Percentiles rank a stretch among this genome's conserved stretches.
phyloP scores from a whole-genome alignment of 805 yeast genomes.

The Cyberlindnera mrakii region DNA sequence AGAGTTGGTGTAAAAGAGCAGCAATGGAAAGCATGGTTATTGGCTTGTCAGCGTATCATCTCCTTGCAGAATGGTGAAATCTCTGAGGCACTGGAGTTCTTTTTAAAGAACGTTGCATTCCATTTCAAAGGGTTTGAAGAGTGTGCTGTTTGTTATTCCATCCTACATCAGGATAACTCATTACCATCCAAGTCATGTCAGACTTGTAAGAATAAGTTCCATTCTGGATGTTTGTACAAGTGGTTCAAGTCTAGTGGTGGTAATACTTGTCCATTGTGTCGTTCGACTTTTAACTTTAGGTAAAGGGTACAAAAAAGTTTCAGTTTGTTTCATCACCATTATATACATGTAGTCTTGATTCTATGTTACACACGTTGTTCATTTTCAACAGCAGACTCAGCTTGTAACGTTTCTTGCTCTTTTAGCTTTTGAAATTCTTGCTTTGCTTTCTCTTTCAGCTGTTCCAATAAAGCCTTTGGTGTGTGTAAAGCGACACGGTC shows the following conservation, averaged over 20 bases:
- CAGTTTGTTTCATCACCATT: too few species aligned
- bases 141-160: slow-evolving; percentile 94
- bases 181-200: slow-evolving; percentile 84
- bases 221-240: slow-evolving; percentile 89
- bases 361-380: slow-evolving; percentile 5
- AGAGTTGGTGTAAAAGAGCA: slow-evolving; percentile 86
- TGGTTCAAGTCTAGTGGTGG: slow-evolving; percentile 96
- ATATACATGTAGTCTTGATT: too few species aligned
- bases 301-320: slow-evolving; percentile 1
- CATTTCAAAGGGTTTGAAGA: slow-evolving; percentile 94
- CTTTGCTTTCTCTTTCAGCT: slow-evolving; percentile 34
- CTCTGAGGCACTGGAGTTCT: slow-evolving; percentile 35
- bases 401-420: background rate
- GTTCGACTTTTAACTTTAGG: slow-evolving; percentile 52
- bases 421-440: slow-evolving; percentile 15
- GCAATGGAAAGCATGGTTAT: slow-evolving; percentile 92
- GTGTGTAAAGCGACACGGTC: slow-evolving; percentile 54
- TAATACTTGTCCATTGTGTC: slow-evolving; percentile 92
- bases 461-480: slow-evolving; percentile 60
- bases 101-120: slow-evolving; percentile 60
- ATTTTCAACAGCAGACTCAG: background rate
- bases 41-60: slow-evolving; percentile 82
- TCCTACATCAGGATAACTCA: slow-evolving; percentile 79
- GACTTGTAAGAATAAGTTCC: slow-evolving; percentile 91
- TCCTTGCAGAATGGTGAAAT: slow-evolving; percentile 66